phyloP scores from a whole-genome alignment of 1,139 yeast species.

The Scheffersomyces segobiensis region DNA sequence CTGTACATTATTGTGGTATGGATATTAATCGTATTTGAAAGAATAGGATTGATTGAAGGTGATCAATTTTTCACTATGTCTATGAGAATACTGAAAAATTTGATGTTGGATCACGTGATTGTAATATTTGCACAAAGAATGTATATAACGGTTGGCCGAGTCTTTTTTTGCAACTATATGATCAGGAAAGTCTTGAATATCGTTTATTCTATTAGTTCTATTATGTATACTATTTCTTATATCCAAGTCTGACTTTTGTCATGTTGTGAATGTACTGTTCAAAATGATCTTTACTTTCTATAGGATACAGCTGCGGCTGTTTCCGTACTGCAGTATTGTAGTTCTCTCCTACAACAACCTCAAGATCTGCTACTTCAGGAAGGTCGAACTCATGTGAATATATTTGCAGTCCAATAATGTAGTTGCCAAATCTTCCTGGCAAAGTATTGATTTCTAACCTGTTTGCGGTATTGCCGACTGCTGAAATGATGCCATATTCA shows the following conservation, averaged over 20 bases:
- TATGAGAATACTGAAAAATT: neutral
- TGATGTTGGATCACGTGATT: neutral
- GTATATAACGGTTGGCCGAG: no score
- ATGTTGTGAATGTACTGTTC: constrained; percentile 10
- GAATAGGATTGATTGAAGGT: neutral
- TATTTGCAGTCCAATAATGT: constrained; percentile 10
- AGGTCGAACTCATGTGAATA: constrained; percentile 3
- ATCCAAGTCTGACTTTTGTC: constrained; percentile 4
- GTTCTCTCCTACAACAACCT: constrained; percentile 9
- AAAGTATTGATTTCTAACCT: constrained; percentile 3
- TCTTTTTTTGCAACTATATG: no score
- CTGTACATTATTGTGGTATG: constrained; percentile 27
- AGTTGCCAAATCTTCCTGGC: constrained; percentile 12
- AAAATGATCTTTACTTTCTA: constrained; percentile 10
- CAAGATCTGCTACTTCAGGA: constrained; percentile 8
- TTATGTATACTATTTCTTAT: neutral
- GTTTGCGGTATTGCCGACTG: neutral
- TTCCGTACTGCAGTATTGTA: constrained; percentile 3
- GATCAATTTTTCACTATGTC: neutral
- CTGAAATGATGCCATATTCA: constrained; percentile 16
- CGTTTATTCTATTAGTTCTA: neutral
- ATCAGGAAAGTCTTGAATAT: no score
- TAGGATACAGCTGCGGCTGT: constrained; percentile 2
- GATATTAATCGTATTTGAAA: neutral
- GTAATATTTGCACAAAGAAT: neutral